phyloP scores from a whole-genome alignment of 371 early-diverging fungal species.

The Saksenaea vasiformis region DNA sequence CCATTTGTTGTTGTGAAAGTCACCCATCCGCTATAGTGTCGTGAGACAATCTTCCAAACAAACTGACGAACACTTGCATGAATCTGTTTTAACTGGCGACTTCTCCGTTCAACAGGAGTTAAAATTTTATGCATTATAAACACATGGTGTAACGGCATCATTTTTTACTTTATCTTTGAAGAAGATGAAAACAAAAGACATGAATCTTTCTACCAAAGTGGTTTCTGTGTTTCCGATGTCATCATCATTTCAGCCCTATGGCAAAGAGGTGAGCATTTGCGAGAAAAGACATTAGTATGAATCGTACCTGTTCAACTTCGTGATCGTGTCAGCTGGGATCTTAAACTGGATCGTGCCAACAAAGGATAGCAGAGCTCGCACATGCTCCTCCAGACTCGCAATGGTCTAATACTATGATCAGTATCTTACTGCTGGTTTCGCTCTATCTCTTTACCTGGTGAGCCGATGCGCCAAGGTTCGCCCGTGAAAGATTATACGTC shows the following conservation, averaged over 20 bases:
- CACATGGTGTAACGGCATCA: not conserved
- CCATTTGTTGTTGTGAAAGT: too few relatives aligned
- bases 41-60: too few relatives aligned
- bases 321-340: conserved; percentile 79
- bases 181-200: not conserved
- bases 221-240: not conserved
- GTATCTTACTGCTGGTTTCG: not conserved
- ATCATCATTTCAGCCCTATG: conserved; percentile 19
- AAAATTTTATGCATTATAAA: too few relatives aligned
- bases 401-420: conserved; percentile 11
- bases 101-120: not conserved
- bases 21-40: too few relatives aligned
- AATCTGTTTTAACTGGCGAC: not conserved
- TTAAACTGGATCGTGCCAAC: conserved; percentile 82
- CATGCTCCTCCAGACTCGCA: conserved; percentile 32
- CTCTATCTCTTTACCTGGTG: conserved; percentile 12
- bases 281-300: not conserved
- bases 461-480: conserved; percentile 13
- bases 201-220: not conserved
- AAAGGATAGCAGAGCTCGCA: conserved; percentile 75
- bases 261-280: not conserved
- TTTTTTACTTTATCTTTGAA: not conserved
- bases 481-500: conserved; percentile 7
- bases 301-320: conserved; percentile 67
- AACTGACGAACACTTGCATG: not conserved